Percentiles rank a stretch among this genome's conserved stretches.
Conservation (phyloP, 78 protist species). For the Polysphondylium violaceum region DNA sequence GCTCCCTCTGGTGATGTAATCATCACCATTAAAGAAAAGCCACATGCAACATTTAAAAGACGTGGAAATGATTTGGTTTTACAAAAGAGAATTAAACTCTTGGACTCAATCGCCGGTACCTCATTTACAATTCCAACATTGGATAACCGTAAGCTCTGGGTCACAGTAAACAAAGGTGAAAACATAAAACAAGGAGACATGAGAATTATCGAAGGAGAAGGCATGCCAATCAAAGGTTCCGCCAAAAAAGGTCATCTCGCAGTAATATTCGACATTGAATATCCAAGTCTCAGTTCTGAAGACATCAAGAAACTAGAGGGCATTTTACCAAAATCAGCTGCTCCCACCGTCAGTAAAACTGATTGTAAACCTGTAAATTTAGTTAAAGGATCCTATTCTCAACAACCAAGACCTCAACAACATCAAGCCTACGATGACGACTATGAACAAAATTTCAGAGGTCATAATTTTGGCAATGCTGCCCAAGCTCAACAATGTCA, state of each 20-base stretch:
- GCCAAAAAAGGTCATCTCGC: slow-evolving; percentile 68
- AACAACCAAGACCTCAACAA: not conserved
- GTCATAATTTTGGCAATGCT: not conserved
- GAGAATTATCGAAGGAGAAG: slow-evolving; percentile 67
- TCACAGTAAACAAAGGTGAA: slow-evolving; percentile 20
- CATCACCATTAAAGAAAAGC: slow-evolving; percentile 61
- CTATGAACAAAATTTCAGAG: slow-evolving; percentile 5
- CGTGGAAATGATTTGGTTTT: slow-evolving; percentile 51
- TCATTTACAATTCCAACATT: slow-evolving; percentile 11
- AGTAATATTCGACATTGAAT: slow-evolving; percentile 58
- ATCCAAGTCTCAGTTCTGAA: slow-evolving; percentile 58
- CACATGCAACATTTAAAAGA: slow-evolving; percentile 71
- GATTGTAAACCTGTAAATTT: slow-evolving; percentile 48
- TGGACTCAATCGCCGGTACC: slow-evolving; percentile 48
- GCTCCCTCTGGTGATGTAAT: slow-evolving; percentile 70
- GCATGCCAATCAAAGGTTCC: slow-evolving; percentile 67
- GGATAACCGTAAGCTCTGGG: slow-evolving; percentile 41
- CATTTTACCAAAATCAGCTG: slow-evolving; percentile 39
- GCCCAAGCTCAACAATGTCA: slow-evolving; percentile 53
- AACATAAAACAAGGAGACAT: slow-evolving; percentile 34
- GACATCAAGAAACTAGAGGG: slow-evolving; percentile 14
- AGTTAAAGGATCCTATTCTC: not conserved
- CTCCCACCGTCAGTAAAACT: slow-evolving; percentile 16
- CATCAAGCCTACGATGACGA: not conserved
- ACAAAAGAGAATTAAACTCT: slow-evolving; percentile 28